A percentile compares a stretch with the other conserved stretches of the same genome.
These are phyloP conservation scores for Austroboletus festivus DNA, from an alignment of 768 basidiomycete genomes.

Conservation along the genomic window DNA sequence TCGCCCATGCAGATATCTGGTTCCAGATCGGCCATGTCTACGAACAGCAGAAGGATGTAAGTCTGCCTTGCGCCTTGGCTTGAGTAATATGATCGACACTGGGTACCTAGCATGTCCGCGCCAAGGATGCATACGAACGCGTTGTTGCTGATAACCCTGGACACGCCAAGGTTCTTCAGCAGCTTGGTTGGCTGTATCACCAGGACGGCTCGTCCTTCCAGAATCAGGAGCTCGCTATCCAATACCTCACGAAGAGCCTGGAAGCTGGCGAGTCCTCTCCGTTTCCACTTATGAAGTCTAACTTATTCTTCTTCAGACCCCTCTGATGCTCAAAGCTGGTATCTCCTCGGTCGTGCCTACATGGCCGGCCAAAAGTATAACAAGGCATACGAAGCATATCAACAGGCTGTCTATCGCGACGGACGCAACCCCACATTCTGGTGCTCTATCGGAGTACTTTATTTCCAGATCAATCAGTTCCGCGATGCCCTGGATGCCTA, in stretches of 20 bases:
- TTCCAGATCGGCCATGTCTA: constrained; percentile 99
- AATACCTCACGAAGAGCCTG: constrained; percentile 90
- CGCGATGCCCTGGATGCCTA: constrained; percentile 98
- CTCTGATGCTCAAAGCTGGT: constrained; percentile 97
- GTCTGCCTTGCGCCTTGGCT: constrained; percentile 21
- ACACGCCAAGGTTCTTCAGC: constrained; percentile 96
- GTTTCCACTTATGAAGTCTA: neutral
- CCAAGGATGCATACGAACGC: constrained; percentile 94
- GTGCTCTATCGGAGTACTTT: constrained; percentile 98
- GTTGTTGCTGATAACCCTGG: constrained; percentile 90
- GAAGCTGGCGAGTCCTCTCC: constrained; percentile 71
- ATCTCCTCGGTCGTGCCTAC: constrained; percentile 95
- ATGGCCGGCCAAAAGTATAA: constrained; percentile 99
- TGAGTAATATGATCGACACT: constrained; percentile 10
- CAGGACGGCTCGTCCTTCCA: constrained; percentile 94
- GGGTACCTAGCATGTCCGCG: constrained; percentile 66
- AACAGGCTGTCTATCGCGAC: constrained; percentile 98
- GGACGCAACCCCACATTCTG: constrained; percentile 99
- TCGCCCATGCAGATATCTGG: constrained; percentile 98
- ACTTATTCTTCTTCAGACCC: constrained; percentile 54
- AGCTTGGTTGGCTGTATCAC: constrained; percentile 96
- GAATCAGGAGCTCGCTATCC: constrained; percentile 92
- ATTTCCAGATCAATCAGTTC: constrained; percentile 99
- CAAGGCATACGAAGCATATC: constrained; percentile 99
- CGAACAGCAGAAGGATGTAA: constrained; percentile 94